Conservation (phyloP, 352 stramenopile species). For the Plasmopara viticola region DNA sequence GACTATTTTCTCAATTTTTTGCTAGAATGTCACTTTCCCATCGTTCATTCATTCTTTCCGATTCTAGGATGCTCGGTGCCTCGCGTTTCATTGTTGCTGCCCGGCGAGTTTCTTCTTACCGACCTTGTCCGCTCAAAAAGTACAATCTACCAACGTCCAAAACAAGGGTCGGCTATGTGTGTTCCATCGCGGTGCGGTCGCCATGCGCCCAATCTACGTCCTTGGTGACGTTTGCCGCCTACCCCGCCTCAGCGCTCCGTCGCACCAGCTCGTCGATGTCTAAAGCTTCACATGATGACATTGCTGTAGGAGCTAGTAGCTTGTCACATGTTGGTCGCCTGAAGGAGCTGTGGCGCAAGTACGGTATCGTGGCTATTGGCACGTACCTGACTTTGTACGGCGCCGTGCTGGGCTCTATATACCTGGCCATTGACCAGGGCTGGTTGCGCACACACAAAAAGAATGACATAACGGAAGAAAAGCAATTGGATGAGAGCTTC, state of each 20-base stretch:
- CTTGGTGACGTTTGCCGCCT: not conserved
- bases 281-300: slow-evolving; percentile 6
- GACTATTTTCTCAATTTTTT: no score
- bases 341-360: slow-evolving; percentile 81
- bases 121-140: not conserved
- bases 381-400: slow-evolving; percentile 82
- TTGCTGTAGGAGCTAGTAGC: slow-evolving; percentile 3
- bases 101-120: not conserved
- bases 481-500: slow-evolving; percentile 38
- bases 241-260: not conserved
- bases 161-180: not conserved
- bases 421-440: slow-evolving; percentile 74
- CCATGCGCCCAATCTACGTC: slow-evolving; percentile 9
- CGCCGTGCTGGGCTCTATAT: slow-evolving; percentile 69
- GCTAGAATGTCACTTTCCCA: no score
- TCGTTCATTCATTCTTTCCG: not conserved
- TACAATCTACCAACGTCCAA: no score
- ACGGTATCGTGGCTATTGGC: slow-evolving; percentile 73
- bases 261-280: slow-evolving; percentile 23
- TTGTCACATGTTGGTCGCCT: slow-evolving; percentile 47
- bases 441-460: slow-evolving; percentile 56
- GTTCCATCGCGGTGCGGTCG: slow-evolving; percentile 14
- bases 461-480: slow-evolving; percentile 16
- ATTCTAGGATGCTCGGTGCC: slow-evolving; percentile 12
- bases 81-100: slow-evolving; percentile 10